phyloP scores from a whole-genome alignment of 2,329 filamentous ascomycete species.

The Talaromyces albobiverticillius region DNA sequence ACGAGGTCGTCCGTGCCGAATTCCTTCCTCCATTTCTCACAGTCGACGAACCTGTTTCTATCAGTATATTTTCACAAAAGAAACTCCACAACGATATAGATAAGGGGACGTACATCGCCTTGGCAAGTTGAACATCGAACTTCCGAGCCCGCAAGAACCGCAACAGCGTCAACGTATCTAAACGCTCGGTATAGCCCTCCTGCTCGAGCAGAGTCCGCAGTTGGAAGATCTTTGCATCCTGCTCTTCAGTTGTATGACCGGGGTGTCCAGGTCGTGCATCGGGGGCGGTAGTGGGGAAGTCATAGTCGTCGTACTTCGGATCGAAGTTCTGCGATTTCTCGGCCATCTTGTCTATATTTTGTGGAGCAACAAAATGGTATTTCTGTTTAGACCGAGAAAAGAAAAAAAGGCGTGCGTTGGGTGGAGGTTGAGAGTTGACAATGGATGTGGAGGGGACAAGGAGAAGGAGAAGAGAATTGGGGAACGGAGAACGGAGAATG shows the following conservation, averaged over 20 bases:
- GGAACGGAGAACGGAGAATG: not conserved
- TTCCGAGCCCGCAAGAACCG: slow-evolving; percentile 92
- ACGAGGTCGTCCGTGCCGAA: slow-evolving; percentile 81
- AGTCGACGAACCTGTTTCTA: slow-evolving; percentile 75
- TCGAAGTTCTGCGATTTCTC: slow-evolving; percentile 49
- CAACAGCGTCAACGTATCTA: slow-evolving; percentile 91
- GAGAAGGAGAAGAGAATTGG: no score
- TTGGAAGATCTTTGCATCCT: slow-evolving; percentile 87
- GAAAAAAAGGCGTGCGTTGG: no score
- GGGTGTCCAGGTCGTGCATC: slow-evolving; percentile 73
- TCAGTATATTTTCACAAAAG: slow-evolving; percentile 17
- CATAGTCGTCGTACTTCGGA: slow-evolving; percentile 94
- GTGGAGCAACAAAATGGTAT: not conserved
- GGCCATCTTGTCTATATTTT: slow-evolving; percentile 11
- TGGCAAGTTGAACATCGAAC: slow-evolving; percentile 80
- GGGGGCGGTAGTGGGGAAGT: slow-evolving; percentile 78
- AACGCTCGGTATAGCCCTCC: slow-evolving; percentile 74
- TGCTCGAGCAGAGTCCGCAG: slow-evolving; percentile 80
- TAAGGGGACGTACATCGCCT: slow-evolving; percentile 73
- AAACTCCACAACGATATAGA: not conserved
- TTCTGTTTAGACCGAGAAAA: no score
- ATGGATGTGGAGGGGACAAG: no score
- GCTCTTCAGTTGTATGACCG: slow-evolving; percentile 78
- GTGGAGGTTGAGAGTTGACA: no score
- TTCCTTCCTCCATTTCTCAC: slow-evolving; percentile 86